A percentile compares a stretch with the other conserved stretches of the same genome.
These are phyloP conservation scores for Phytophthora vignae DNA, from an alignment of 352 stramenopile species.

Conservation along the genomic window DNA sequence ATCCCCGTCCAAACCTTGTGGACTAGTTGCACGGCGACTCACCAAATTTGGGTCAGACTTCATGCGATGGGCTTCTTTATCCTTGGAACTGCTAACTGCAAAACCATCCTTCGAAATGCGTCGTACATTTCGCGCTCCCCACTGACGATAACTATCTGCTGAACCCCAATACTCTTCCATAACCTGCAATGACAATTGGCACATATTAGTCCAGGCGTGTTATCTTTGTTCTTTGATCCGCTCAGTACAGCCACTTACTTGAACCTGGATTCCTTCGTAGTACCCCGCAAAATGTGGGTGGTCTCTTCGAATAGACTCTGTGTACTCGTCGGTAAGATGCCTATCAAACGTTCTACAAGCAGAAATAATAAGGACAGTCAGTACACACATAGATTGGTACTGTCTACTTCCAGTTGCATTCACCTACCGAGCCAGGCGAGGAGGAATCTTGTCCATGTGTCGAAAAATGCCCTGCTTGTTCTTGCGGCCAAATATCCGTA, in stretches of 20 bases:
- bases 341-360: conserved; percentile 72
- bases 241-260: conserved; percentile 35
- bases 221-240: background rate
- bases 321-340: conserved; percentile 70
- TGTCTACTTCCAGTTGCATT: background rate
- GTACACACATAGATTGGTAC: background rate
- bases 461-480: conserved; percentile 69
- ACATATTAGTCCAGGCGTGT: background rate
- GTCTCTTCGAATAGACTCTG: conserved; percentile 56
- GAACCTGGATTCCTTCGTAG: conserved; percentile 53
- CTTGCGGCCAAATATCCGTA: conserved; percentile 68
- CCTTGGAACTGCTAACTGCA: conserved; percentile 27
- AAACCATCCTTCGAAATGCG: conserved; percentile 46
- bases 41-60: conserved; percentile 48
- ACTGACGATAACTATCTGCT: conserved; percentile 64
- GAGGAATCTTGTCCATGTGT: conserved; percentile 60
- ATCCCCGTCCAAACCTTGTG: conserved; percentile 15
- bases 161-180: conserved; percentile 73
- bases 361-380: conserved; percentile 10
- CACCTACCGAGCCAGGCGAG: conserved; percentile 55
- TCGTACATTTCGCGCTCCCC: conserved; percentile 59
- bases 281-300: conserved; percentile 68
- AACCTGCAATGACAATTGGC: conserved; percentile 24
- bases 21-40: conserved; percentile 7
- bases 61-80: conserved; percentile 50